phyloP scores from a whole-genome alignment of 768 basidiomycete species.

The Mycena floridula region DNA sequence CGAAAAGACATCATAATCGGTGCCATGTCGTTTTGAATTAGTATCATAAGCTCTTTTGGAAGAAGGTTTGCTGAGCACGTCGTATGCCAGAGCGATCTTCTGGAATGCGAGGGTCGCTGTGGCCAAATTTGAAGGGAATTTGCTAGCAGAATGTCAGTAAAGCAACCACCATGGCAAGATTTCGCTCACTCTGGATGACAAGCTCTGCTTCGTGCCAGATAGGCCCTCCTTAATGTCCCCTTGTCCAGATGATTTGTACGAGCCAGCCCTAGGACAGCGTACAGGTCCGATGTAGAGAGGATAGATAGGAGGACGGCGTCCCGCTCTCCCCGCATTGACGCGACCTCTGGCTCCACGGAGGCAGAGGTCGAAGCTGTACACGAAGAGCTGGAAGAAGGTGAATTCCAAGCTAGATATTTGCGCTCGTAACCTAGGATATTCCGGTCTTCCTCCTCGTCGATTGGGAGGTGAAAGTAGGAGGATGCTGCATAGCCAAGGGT shows the following conservation, averaged over 20 bases:
- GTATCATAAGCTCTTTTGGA: constrained; percentile 66
- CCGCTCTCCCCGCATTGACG: too few relatives aligned
- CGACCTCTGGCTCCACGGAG: constrained; percentile 12
- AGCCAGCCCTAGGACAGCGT: constrained; percentile 63
- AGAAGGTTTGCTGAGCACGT: constrained; percentile 69
- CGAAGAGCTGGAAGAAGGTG: constrained; percentile 19
- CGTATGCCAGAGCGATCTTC: constrained; percentile 79
- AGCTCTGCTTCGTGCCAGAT: constrained; percentile 64
- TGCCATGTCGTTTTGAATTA: constrained; percentile 36
- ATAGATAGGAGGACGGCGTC: constrained; percentile 42
- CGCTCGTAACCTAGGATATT: constrained; percentile 38
- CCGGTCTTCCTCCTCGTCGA: constrained; percentile 51
- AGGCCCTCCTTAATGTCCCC: constrained; percentile 63
- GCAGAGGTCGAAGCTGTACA: constrained; percentile 5
- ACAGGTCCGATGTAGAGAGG: constrained; percentile 59
- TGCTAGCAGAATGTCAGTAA: constrained; percentile 39
- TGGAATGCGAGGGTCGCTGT: constrained; percentile 83
- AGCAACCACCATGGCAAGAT: not conserved
- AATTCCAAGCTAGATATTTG: constrained; percentile 44
- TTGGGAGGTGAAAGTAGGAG: constrained; percentile 57
- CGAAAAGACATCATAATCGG: constrained; percentile 49
- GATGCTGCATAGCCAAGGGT: constrained; percentile 33
- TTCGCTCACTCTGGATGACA: constrained; percentile 82
- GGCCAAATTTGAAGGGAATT: constrained; percentile 65
- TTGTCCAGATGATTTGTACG: constrained; percentile 48